Conservation (phyloP, 305 asterid genomes). For the Euphrasia arctica region DNA sequence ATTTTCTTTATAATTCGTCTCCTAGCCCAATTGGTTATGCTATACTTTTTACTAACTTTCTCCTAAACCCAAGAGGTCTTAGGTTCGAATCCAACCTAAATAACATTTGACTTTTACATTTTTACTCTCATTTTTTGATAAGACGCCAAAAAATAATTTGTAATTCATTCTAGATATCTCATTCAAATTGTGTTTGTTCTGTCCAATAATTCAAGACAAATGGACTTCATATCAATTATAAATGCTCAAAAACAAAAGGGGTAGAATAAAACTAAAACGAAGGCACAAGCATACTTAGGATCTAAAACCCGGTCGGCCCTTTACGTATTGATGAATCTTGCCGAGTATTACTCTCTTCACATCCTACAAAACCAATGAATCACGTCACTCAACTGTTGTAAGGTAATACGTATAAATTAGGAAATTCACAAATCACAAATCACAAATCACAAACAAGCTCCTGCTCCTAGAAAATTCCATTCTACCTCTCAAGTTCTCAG, state of each 20-base stretch:
- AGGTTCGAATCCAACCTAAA: no score
- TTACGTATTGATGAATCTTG: conserved; percentile 90
- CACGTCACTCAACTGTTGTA: conserved; percentile 12
- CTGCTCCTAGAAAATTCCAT: conserved; percentile 24
- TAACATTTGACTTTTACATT: no score
- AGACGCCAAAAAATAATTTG: no score
- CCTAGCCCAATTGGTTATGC: no score
- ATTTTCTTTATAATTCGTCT: no score
- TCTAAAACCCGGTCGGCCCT: conserved; percentile 73
- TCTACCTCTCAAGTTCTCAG: conserved; percentile 81
- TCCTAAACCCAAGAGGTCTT: no score
- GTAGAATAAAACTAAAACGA: conserved; percentile 29
- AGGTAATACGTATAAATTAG: conserved; percentile 16
- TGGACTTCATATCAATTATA: conserved; percentile 18
- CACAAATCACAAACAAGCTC: neutral
- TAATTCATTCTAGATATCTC: no score
- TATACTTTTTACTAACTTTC: no score
- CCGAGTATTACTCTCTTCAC: conserved; percentile 62
- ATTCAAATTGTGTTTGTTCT: conserved; percentile 73
- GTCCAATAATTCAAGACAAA: conserved; percentile 39
- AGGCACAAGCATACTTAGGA: conserved; percentile 90
- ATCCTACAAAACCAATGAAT: conserved; percentile 43
- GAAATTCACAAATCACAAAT: conserved; percentile 18
- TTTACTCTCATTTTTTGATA: no score
- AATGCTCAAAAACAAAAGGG: conserved; percentile 10